Evolutionary conservation across 768 basidiomycete genomes (phyloP).

Genomic region (Trametes coccinea): DNA sequence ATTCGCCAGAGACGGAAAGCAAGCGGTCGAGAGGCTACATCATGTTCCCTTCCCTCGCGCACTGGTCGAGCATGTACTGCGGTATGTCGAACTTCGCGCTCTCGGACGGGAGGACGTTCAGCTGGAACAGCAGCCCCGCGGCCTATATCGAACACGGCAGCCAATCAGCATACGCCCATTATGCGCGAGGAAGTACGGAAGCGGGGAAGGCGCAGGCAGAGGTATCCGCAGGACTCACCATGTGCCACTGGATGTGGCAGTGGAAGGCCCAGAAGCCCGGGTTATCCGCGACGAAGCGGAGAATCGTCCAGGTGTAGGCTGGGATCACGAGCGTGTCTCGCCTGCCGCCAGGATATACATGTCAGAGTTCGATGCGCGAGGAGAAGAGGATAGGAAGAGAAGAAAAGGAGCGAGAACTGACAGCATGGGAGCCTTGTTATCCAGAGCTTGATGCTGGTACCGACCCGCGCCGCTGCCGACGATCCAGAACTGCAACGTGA

Average conservation of each 20-base stretch:
- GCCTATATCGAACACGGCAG: conserved; percentile 18
- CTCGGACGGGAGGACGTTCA: conserved; percentile 39
- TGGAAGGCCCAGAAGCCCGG: conserved; percentile 50
- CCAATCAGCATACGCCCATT: conserved; percentile 7
- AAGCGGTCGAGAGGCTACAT: not conserved
- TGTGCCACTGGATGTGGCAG: conserved; percentile 35
- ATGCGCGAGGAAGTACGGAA: not conserved
- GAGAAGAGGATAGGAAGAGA: no score
- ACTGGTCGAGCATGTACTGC: conserved; percentile 37
- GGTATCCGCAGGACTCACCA: conserved; percentile 6
- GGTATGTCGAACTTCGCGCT: conserved; percentile 38
- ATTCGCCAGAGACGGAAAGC: no score
- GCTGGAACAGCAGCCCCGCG: conserved; percentile 42
- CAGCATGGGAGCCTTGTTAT: conserved; percentile 39
- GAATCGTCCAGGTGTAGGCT: conserved; percentile 37
- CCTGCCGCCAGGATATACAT: conserved; percentile 14
- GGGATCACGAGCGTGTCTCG: conserved; percentile 45
- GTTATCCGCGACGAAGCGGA: conserved; percentile 46
- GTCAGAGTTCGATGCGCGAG: not conserved
- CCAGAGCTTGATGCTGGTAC: conserved; percentile 35
- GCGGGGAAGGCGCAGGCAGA: not conserved
- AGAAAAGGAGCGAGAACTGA: not conserved
- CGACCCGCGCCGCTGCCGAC: conserved; percentile 38
- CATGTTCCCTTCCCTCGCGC: conserved; percentile 15
- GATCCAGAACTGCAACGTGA: conserved; percentile 30